Base-by-base conservation (phyloP, 208 protist genomes). In the Trypanosoma cruzi region DNA sequence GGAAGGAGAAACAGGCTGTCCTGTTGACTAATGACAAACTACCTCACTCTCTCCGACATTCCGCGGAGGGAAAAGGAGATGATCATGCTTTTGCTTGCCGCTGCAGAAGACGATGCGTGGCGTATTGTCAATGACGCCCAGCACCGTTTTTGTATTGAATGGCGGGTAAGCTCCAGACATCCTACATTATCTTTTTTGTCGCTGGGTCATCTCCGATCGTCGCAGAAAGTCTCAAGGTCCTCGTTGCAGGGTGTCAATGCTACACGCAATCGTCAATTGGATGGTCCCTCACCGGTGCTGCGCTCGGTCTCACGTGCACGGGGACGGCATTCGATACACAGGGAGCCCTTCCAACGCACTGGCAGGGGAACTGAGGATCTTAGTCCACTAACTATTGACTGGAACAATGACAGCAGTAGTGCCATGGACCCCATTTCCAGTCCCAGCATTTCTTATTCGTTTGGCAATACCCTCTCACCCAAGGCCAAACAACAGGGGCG, bases 361-460 rank as follows among this genome's bases (percentile, higher is more conserved):
- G n/a, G 28, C 24, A 7, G 11, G n/a, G 22, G 22, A 1, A 10
- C 4, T 24, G 22, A 18, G 16, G 40, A 70, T 14, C 28, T 4
- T 28, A 62, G 54, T 54, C 54, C 54, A 61, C 61, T 31, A 37
- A 70, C 53, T 4, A 70, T 60, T 54, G 64, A 62, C 50, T 50
- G 16, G 16, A 62, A 53, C 22, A 70, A 50, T 6, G 64, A 62
- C 8, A 62, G 54, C 52, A 18, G 10, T 40, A 13, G 7, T 40
- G 37, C 16, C 8, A 14, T 42, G 8, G 56, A 61, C 24, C 54
- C 18, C 28, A 36, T 37, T 26, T 22, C 22, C 24, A 61, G 31
- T 61, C 5, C 32, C 56, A 20, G 40, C 29, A 28, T 28, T 5
- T 63, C 58, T 14, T n/a, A 63, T 14, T 40, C 40, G 18, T 50